These are phyloP conservation scores for Phytophthora lateralis DNA, from an alignment of 352 stramenopile genomes.

Conservation along the genomic window DNA sequence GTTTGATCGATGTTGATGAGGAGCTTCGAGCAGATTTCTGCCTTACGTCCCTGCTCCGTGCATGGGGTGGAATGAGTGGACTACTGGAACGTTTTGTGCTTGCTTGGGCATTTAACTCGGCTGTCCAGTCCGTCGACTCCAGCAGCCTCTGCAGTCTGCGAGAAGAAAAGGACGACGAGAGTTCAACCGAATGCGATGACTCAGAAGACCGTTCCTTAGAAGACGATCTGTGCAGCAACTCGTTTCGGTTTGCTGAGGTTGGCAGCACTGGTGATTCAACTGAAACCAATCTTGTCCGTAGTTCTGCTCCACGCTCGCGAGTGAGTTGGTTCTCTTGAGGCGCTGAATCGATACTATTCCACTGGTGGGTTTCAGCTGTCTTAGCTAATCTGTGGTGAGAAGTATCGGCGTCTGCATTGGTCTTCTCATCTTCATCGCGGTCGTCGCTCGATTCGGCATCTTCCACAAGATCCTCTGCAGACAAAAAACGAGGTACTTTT, in stretches of 20 bases:
- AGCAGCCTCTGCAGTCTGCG: conserved; percentile 59
- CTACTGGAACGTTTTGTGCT: conserved; percentile 1
- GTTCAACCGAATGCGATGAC: conserved; percentile 2
- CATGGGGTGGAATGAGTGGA: neutral
- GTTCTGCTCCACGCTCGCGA: conserved; percentile 3
- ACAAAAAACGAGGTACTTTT: neutral
- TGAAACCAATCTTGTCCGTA: conserved; percentile 6
- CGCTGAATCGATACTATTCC: no score
- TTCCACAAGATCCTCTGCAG: conserved; percentile 47
- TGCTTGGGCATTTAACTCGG: conserved; percentile 27
- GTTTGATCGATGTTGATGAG: conserved; percentile 1
- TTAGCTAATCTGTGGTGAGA: neutral
- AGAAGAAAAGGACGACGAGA: conserved; percentile 45
- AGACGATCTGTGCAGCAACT: conserved; percentile 1
- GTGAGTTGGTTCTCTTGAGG: conserved; percentile 9
- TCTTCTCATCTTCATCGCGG: conserved; percentile 17
- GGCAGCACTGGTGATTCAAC: conserved; percentile 22
- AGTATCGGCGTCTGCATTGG: neutral
- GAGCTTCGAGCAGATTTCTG: neutral
- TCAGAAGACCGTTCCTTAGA: neutral
- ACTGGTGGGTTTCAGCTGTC: neutral
- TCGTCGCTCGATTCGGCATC: conserved; percentile 22
- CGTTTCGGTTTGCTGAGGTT: conserved; percentile 3
- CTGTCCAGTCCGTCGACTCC: conserved; percentile 74
- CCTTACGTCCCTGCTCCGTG: neutral